Evolutionary conservation across 805 yeast species (phyloP), one percentile per base, ranked within the genome.

Genomic region (Candida montana): DNA sequence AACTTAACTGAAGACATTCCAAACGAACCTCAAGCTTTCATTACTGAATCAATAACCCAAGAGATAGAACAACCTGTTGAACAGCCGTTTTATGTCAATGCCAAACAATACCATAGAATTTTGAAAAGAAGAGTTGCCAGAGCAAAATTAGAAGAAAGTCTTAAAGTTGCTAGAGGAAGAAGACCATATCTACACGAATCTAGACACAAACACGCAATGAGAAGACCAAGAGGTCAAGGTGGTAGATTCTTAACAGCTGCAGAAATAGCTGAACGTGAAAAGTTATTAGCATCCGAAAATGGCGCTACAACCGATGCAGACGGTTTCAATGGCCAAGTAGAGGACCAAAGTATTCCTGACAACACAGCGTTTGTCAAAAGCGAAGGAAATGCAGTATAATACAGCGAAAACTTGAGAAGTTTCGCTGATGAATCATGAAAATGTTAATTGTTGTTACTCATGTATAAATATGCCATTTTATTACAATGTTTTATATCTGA

Each of bases 171-270:
- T 15, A 75, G 95, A 48, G 95, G 95, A 15, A 77, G 98, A 54
- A 83, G 83, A 59, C 97, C 98, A 11, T 91, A 95, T 62, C 63
- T 93, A 37, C 99, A 93, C 59, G 99, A 93, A 63, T 87, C 96
- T 16, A 75, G 99, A 54, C 99, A 93, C 62, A 91, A 93, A 61
- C 99, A 93, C 62, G 99, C 99, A 3, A 93, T 93, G 99, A 76
- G 98, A 59, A 77, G 99, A 61, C 98, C 99, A 13, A 78, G 99
- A 53, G 99, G 99, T 21, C 98, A 93, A 66, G 99, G 99, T 26
- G 99, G 99, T 7, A 72, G 99, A 46, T 93, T 93, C 52, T 65
- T 93, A 45, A 93, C 99, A 1, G 96, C 98, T 12, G 95, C 96
- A 10, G 86, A 77, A 48, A 83, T 76, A 34, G 81, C 77, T 11